Evolutionary conservation across 352 stramenopile genomes (phyloP).

Genomic region (Phytophthora multivora): DNA sequence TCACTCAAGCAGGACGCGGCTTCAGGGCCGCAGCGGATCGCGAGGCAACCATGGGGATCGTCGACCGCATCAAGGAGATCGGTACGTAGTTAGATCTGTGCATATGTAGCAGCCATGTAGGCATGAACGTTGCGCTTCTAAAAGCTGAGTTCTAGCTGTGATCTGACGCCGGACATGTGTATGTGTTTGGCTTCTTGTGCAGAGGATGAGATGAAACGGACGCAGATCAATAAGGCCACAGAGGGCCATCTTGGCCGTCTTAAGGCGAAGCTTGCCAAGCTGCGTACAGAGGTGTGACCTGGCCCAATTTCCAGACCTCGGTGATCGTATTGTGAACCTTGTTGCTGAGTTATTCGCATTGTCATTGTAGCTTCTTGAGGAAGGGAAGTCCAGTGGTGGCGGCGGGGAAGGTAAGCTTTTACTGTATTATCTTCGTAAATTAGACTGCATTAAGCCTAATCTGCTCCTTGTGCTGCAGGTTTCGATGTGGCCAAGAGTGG

Average conservation of each 20-base stretch:
- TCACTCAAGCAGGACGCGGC: constrained; percentile 25
- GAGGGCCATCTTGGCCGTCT: constrained; percentile 92
- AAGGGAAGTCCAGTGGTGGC: constrained; percentile 74
- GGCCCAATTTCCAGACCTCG: neutral
- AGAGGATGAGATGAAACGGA: constrained; percentile 97
- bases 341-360: constrained; percentile 1
- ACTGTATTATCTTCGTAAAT: no score
- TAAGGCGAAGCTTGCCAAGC: constrained; percentile 99
- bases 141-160: neutral
- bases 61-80: constrained; percentile 95
- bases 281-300: constrained; percentile 92
- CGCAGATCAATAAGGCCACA: constrained; percentile 99
- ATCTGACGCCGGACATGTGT: neutral
- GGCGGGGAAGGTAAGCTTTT: constrained; percentile 69
- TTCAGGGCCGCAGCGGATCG: constrained; percentile 20
- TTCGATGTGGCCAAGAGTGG: constrained; percentile 96
- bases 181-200: constrained; percentile 9
- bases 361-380: constrained; percentile 70
- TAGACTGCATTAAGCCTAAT: no score
- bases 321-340: neutral
- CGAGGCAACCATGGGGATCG: constrained; percentile 85
- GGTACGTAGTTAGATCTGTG: constrained; percentile 47
- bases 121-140: neutral
- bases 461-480: constrained; percentile 40
- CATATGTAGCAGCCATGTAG: no score